Percentiles rank a stretch among this genome's conserved stretches.
These are phyloP conservation scores for Talaromyces sp. DNA, from an alignment of 2,329 filamentous ascomycete genomes.

Conservation along the genomic window DNA sequence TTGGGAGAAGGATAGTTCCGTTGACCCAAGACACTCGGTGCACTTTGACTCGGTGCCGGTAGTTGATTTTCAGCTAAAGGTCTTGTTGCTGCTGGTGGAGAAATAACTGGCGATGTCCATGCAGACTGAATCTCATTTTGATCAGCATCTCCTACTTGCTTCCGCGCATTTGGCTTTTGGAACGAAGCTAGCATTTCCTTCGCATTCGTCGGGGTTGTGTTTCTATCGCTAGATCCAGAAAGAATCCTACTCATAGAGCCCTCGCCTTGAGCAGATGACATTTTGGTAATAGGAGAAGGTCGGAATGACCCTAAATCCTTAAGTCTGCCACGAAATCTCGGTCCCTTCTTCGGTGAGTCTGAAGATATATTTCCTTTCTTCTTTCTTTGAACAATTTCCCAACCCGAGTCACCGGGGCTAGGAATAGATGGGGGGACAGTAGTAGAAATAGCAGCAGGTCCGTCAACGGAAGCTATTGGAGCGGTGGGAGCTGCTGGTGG, in stretches of 20 bases:
- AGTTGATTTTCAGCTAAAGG: slow-evolving; percentile 19
- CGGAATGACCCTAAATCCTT: slow-evolving; percentile 22
- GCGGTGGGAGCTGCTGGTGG: slow-evolving; percentile 14
- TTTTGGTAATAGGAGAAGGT: slow-evolving; percentile 23
- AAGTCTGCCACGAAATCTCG: slow-evolving; percentile 11
- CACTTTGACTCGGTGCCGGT: slow-evolving; percentile 7
- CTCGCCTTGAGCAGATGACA: slow-evolving; percentile 29
- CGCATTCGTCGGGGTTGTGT: slow-evolving; percentile 34
- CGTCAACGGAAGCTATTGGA: slow-evolving; percentile 11
- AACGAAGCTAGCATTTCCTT: slow-evolving; percentile 39
- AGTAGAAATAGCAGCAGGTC: background rate
- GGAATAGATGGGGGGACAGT: background rate
- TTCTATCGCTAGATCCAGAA: slow-evolving; percentile 20
- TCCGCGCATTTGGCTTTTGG: slow-evolving; percentile 34
- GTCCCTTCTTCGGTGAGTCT: slow-evolving; percentile 18
- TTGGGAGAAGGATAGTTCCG: slow-evolving; percentile 15
- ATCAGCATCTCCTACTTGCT: slow-evolving; percentile 18
- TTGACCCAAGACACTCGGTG: slow-evolving; percentile 19
- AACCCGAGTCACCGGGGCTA: slow-evolving; percentile 26
- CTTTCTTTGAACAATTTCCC: slow-evolving; percentile 32
- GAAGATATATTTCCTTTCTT: slow-evolving; percentile 10
- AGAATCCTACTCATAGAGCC: slow-evolving; percentile 29
- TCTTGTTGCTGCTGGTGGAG: slow-evolving; percentile 23
- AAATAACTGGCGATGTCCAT: slow-evolving; percentile 34
- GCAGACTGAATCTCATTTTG: slow-evolving; percentile 31